Base-by-base conservation (phyloP, 2,329 filamentous ascomycete genomes). In the Ophiocordyceps unilateralis region DNA sequence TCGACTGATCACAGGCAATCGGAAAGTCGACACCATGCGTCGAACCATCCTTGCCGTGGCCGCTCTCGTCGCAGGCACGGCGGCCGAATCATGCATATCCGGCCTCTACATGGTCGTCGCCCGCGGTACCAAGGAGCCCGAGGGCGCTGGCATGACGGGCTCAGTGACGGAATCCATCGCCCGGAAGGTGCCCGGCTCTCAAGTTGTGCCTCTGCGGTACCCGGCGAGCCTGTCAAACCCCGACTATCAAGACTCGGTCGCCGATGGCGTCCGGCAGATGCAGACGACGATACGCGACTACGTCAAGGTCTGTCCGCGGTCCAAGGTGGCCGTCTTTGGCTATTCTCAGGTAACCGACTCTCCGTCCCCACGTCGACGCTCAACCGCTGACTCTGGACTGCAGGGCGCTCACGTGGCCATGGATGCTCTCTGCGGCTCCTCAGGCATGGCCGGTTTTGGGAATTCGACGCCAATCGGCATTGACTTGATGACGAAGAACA, bases 61-160 rank as follows among this genome's bases (percentile, higher is more conserved):
- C 21, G 47, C 44, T n/a, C 24, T 48, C 23, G 38, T 48, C 40
- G 45, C 56, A 12, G 24, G 56, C 37, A 51, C 50, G 42, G 52
- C 51, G 39, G 43, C 49, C 24, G 52, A 50, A 42, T 46, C 47
- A 42, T 66, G 63, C 53, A 53, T 55, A 36, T 48, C 54, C 34
- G 60, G 63, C 39, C 51, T 65, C 22, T 60, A 64, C 55, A 53
- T 67, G 42, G 50, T 67, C 44, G 59, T 60, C 42, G 58, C 62
- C 14, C 58, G 64, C 36, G 64, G 63, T 39, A 63, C 59, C 17
- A 45, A 34, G 20, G 64, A 66, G 49, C 39, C 50, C 5, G 40
- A 49, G 9, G 63, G 63, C 24, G 30, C 54, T 4, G 64, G 64
- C 32, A 48, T 49, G 39, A 55, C 58, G 14, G 61, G 59, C 20